A percentile compares a stretch with the other conserved stretches of the same genome.
Conservation (phyloP, 257 asterid genomes). For the Nicotiana undulata region DNA sequence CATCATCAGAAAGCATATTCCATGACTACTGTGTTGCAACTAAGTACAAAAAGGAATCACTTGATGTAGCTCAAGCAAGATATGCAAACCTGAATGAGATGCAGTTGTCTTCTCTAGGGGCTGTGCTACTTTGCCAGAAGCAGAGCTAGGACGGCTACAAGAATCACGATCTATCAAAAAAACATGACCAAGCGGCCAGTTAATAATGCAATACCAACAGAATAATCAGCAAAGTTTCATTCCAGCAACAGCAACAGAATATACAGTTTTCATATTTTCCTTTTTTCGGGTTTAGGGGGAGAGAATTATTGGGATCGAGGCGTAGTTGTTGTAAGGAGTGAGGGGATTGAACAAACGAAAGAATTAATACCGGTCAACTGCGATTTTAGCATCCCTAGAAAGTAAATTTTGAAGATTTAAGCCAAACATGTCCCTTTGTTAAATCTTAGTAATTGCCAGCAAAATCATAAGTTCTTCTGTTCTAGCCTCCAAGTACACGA, state of each 20-base stretch:
- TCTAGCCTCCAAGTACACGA: neutral
- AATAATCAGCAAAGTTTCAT: neutral
- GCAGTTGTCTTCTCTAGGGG: slow-evolving; percentile 31
- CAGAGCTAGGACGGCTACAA: slow-evolving; percentile 60
- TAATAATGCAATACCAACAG: neutral
- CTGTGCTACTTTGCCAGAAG: slow-evolving; percentile 43
- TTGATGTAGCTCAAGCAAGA: slow-evolving; percentile 5
- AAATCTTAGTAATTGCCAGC: neutral
- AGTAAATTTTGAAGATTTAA: neutral
- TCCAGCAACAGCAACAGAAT: neutral
- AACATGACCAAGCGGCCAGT: slow-evolving; percentile 12
- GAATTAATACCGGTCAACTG: neutral
- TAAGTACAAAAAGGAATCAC: neutral
- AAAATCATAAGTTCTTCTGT: neutral
- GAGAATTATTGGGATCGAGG: neutral
- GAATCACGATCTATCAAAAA: slow-evolving; percentile 41
- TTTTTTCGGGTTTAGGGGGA: neutral
- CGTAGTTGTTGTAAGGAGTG: neutral
- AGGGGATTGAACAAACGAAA: slow-evolving; percentile 1
- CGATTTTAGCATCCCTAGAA: neutral
- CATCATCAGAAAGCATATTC: slow-evolving; percentile 1
- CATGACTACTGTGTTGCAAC: neutral
- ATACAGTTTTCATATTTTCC: neutral
- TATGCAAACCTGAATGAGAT: slow-evolving; percentile 50
- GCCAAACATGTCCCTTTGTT: neutral